These are phyloP conservation scores for Scolecobasidium constrictum DNA, from an alignment of 2,329 filamentous ascomycete genomes.

Conservation along the genomic window DNA sequence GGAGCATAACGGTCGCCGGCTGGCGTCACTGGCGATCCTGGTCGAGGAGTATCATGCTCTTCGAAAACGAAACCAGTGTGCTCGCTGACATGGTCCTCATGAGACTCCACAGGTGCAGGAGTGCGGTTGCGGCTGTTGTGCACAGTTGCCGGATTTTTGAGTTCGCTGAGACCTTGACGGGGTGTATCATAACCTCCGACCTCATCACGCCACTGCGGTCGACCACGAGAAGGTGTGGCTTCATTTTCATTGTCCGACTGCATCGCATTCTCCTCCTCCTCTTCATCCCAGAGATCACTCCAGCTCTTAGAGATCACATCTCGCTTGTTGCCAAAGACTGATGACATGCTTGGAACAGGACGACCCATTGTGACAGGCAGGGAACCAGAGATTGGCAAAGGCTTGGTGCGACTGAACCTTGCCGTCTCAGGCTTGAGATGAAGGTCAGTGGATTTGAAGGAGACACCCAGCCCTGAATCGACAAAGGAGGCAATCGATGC, in stretches of 20 bases:
- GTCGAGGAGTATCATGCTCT: conserved; percentile 35
- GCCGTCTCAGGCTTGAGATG: conserved; percentile 37
- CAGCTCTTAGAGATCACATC: conserved; percentile 92
- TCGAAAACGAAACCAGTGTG: conserved; percentile 66
- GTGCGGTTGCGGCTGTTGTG: conserved; percentile 35
- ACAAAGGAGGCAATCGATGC: conserved; percentile 76
- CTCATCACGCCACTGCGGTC: conserved; percentile 37
- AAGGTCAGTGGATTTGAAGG: conserved; percentile 63
- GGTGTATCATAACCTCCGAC: conserved; percentile 38
- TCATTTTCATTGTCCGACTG: conserved; percentile 53
- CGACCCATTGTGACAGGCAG: conserved; percentile 53
- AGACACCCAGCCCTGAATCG: conserved; percentile 70
- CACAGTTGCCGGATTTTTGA: conserved; percentile 41
- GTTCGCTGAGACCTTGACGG: conserved; percentile 41
- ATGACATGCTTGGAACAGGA: conserved; percentile 59
- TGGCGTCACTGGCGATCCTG: conserved; percentile 16
- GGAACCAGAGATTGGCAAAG: conserved; percentile 69
- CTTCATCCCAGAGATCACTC: conserved; percentile 97
- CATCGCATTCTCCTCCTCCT: conserved; percentile 55
- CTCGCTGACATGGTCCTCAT: conserved; percentile 52
- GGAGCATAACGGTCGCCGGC: conserved; percentile 47
- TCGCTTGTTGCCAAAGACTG: conserved; percentile 67
- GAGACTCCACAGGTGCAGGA: conserved; percentile 19
- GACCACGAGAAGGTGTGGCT: conserved; percentile 18
- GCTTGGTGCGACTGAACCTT: conserved; percentile 49